phyloP scores from a whole-genome alignment of 352 stramenopile genomes.

The Albugo laibachii region DNA sequence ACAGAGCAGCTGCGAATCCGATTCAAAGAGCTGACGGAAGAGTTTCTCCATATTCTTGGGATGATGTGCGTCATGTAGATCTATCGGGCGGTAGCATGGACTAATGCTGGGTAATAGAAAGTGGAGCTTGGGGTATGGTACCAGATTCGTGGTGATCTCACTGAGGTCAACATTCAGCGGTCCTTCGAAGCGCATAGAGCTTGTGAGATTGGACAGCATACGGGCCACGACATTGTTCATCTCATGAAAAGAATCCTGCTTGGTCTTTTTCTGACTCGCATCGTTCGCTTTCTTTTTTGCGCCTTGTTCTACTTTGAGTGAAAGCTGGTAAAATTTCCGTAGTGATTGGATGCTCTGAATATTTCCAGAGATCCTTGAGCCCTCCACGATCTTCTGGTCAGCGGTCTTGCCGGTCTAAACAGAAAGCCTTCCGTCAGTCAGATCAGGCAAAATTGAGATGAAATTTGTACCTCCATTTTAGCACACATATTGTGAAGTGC shows the following conservation, averaged over 20 bases:
- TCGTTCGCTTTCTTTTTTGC: neutral
- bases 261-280: slow-evolving; percentile 2
- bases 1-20: slow-evolving; percentile 49
- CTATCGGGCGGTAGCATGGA: slow-evolving; percentile 20
- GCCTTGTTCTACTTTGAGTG: neutral
- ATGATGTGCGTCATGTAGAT: slow-evolving; percentile 23
- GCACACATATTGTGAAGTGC: slow-evolving; percentile 52
- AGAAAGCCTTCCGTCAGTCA: slow-evolving; percentile 1
- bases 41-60: slow-evolving; percentile 34
- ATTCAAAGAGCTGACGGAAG: slow-evolving; percentile 42
- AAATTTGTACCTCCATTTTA: slow-evolving; percentile 15
- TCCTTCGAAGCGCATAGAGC: slow-evolving; percentile 96
- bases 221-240: slow-evolving; percentile 97
- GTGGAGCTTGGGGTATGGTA: slow-evolving; percentile 97
- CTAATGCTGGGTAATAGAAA: slow-evolving; percentile 89
- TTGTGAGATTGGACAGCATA: slow-evolving; percentile 96
- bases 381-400: slow-evolving; percentile 7
- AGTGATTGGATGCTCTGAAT: slow-evolving; percentile 11
- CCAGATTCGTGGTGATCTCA: slow-evolving; percentile 99
- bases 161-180: slow-evolving; percentile 98
- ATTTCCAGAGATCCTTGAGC: slow-evolving; percentile 19
- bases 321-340: slow-evolving; percentile 5
- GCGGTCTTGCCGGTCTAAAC: no score
- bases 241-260: slow-evolving; percentile 85
- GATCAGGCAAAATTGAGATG: slow-evolving; percentile 3